Conservation (phyloP, 179 eudicot species). For the Heliamphora ciliata region DNA sequence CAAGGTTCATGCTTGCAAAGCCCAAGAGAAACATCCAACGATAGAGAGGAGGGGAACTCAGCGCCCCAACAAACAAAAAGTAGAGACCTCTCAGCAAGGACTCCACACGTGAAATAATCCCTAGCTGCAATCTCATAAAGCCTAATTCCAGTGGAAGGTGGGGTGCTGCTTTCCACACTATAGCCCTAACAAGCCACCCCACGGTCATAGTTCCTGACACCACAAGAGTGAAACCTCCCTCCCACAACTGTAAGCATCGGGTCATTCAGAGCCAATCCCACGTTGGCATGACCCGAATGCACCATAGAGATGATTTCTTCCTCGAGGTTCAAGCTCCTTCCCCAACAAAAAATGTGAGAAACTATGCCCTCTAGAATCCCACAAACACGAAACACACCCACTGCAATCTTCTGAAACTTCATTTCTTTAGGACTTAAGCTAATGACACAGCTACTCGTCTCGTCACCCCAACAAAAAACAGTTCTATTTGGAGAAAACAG, state of each 20-base stretch:
- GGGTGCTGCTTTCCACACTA: constrained; percentile 37
- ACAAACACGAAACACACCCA: constrained; percentile 90
- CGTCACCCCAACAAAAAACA: constrained; percentile 88
- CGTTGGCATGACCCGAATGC: constrained; percentile 32
- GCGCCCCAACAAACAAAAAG: constrained; percentile 76
- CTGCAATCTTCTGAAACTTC: constrained; percentile 59
- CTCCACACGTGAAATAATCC: constrained; percentile 83
- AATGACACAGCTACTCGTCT: constrained; percentile 50
- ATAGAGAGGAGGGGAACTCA: constrained; percentile 62
- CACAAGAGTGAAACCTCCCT: constrained; percentile 89
- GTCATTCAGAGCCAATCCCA: constrained; percentile 48
- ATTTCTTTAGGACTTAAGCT: constrained; percentile 39
- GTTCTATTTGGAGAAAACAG: constrained; percentile 60
- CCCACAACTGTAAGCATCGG: constrained; percentile 71
- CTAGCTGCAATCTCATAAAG: constrained; percentile 71
- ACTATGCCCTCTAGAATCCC: constrained; percentile 62
- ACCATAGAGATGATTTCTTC: constrained; percentile 34
- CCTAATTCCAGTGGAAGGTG: constrained; percentile 44
- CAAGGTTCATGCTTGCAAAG: constrained; percentile 51
- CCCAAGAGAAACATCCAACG: constrained; percentile 66
- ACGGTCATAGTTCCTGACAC: constrained; percentile 55
- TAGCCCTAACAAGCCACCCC: constrained; percentile 81
- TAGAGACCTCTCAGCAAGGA: constrained; percentile 42
- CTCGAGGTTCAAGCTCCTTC: constrained; percentile 46
- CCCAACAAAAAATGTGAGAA: constrained; percentile 70